Evolutionary conservation across 331 rosid genomes (phyloP).

Genomic region (Arachis monticola): DNA sequence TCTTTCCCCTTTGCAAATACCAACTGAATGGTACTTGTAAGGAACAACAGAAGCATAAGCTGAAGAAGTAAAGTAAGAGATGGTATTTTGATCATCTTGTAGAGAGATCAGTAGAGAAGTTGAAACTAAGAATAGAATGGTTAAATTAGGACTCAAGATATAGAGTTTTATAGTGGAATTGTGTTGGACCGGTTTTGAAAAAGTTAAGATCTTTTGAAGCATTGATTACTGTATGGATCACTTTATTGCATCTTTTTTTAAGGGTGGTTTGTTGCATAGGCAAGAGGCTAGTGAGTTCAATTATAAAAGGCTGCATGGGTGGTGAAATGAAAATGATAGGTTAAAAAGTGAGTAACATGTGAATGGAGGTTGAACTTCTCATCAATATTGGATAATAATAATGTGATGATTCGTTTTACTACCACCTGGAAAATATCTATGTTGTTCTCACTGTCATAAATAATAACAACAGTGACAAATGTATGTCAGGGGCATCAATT

Average conservation of each 20-base stretch:
- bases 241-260: constrained; percentile 26
- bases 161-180: constrained; percentile 26
- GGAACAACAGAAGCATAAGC: constrained; percentile 35
- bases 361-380: constrained; percentile 32
- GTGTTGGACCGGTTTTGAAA: constrained; percentile 5
- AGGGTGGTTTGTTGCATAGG: constrained; percentile 24
- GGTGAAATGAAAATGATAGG: constrained; percentile 37
- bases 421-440: neutral
- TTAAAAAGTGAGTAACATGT: constrained; percentile 25
- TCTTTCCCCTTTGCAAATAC: constrained; percentile 36
- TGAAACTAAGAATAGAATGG: constrained; percentile 24
- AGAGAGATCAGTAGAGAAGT: constrained; percentile 1
- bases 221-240: neutral
- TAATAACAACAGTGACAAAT: no score
- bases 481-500: no score
- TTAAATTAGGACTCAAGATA: constrained; percentile 12
- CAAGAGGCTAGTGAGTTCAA: constrained; percentile 44
- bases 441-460: neutral
- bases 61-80: constrained; percentile 1
- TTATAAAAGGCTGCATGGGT: constrained; percentile 34
- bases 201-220: constrained; percentile 14
- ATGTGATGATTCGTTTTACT: constrained; percentile 11
- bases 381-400: neutral
- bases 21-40: constrained; percentile 20
- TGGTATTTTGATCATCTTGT: constrained; percentile 37